Evolutionary conservation across 495 filamentous ascomycete genomes (phyloP), one percentile per base, ranked within the genome.

Genomic region (Aspergillus ostianus): DNA sequence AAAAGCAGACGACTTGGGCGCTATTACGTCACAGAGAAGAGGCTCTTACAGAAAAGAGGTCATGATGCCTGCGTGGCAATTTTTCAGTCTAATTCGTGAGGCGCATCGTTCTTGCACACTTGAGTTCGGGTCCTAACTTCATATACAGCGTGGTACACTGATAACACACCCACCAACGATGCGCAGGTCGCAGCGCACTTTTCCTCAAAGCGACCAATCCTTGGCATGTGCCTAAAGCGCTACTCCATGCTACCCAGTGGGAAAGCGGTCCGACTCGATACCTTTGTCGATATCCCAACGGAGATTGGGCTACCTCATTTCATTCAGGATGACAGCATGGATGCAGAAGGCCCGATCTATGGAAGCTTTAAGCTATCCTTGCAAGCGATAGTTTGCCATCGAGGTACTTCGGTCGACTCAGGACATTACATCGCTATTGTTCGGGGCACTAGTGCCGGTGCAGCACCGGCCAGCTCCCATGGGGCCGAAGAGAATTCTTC

Each of bases 41-140:
- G 77, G 80, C 41, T 80, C 77, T 26, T 74, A 89, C 32, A 80
- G 88, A 41, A 94, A 90, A 69, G 91, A 94, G 67, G 88, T 97
- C 15, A 85, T 93, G 69, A 96, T 98, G 81, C 94, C 93, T 13
- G 94, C 94, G 13, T 98, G 93, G 93, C 94, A 97, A 66, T 97
- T 98, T 67, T 97, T 97, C 72, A 90, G 86, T 67, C 74, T 96
- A 45, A 92, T 95, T 57, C 91, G 89, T 90, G 74, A 62, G 87
- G 61, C 26, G 44, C 30, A 20, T 6, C 47, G 13, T 19, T n/a
- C 27, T 56, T 21, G 20, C 19, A 9, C 41, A 19, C 51, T 6
- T 50, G 29, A 20, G 17, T 10, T 29, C 19, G 48, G 23, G 46
- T 64, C 61, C 79, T 86, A 74, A 87, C 60, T 61, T 57, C 45